phyloP scores from a whole-genome alignment of 192 early-diverging fungal species.

The Funneliformis geosporum region DNA sequence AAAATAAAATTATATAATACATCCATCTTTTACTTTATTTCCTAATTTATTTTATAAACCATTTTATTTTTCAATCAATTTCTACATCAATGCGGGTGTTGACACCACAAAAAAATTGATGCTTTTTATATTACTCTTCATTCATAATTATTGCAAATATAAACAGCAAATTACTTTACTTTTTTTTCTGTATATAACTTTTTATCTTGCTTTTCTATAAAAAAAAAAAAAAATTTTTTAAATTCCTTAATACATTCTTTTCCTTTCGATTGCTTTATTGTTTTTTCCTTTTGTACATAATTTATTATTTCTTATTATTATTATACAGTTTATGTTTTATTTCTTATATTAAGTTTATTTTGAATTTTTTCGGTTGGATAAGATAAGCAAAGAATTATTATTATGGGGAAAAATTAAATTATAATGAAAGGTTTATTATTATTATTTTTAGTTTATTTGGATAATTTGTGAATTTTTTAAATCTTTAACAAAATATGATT shows the following conservation, averaged over 20 bases:
- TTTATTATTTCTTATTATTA: neutral
- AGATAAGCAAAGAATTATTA: neutral
- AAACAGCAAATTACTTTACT: neutral
- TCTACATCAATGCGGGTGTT: neutral
- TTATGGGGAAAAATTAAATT: neutral
- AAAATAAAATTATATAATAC: neutral
- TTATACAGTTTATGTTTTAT: neutral
- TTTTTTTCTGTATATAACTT: neutral
- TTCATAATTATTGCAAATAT: neutral
- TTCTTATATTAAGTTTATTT: neutral
- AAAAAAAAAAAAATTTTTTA: neutral
- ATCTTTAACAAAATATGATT: neutral
- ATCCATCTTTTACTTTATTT: neutral
- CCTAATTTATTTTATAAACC: neutral
- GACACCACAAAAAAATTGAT: neutral
- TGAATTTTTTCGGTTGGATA: neutral
- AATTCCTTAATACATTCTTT: neutral
- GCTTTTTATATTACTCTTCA: neutral
- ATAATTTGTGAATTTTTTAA: neutral
- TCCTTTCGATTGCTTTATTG: neutral
- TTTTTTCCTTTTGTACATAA: neutral
- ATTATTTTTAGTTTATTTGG: too few relatives aligned
- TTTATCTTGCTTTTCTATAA: neutral
- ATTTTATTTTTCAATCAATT: neutral
- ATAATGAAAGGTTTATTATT: neutral